phyloP scores from a whole-genome alignment of 2,329 filamentous ascomycete genomes.

The Nectriaceae sp. region DNA sequence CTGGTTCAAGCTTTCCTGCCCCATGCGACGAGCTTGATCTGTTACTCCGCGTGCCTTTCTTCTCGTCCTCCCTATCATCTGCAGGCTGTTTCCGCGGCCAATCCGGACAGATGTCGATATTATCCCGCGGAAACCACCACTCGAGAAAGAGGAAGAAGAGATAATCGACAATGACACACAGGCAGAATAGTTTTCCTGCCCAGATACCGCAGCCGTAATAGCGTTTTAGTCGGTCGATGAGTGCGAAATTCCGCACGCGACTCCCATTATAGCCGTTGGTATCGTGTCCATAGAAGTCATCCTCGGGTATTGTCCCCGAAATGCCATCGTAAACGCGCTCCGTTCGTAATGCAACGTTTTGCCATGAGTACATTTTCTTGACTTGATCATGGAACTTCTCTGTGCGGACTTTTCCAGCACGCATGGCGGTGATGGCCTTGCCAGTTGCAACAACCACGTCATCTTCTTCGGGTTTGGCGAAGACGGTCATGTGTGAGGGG shows the following conservation, averaged over 20 bases:
- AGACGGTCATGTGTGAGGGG: slow-evolving; percentile 95
- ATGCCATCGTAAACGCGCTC: slow-evolving; percentile 96
- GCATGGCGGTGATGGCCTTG: slow-evolving; percentile 82
- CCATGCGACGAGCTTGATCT: slow-evolving; percentile 36
- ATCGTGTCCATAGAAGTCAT: slow-evolving; percentile 85
- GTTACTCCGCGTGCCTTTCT: slow-evolving; percentile 32
- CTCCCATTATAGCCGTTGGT: slow-evolving; percentile 67
- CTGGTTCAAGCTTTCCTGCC: not conserved
- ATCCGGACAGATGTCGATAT: slow-evolving; percentile 85
- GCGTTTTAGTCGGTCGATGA: slow-evolving; percentile 92
- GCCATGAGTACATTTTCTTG: slow-evolving; percentile 98
- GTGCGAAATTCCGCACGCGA: slow-evolving; percentile 79
- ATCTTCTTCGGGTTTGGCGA: slow-evolving; percentile 95
- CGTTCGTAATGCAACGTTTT: slow-evolving; percentile 89
- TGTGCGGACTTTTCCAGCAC: slow-evolving; percentile 83
- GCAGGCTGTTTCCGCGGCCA: slow-evolving; percentile 77
- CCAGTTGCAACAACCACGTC: slow-evolving; percentile 89
- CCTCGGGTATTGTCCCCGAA: slow-evolving; percentile 78
- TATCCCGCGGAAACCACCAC: slow-evolving; percentile 78
- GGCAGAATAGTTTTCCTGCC: slow-evolving; percentile 95
- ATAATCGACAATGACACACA: slow-evolving; percentile 94
- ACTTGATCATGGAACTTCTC: slow-evolving; percentile 97
- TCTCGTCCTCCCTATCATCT: slow-evolving; percentile 30
- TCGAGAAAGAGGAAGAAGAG: slow-evolving; percentile 87
- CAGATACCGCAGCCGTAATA: slow-evolving; percentile 99